These are phyloP conservation scores for Vitellaria paradoxa DNA, from an alignment of 179 eudicot species.

Conservation along the genomic window DNA sequence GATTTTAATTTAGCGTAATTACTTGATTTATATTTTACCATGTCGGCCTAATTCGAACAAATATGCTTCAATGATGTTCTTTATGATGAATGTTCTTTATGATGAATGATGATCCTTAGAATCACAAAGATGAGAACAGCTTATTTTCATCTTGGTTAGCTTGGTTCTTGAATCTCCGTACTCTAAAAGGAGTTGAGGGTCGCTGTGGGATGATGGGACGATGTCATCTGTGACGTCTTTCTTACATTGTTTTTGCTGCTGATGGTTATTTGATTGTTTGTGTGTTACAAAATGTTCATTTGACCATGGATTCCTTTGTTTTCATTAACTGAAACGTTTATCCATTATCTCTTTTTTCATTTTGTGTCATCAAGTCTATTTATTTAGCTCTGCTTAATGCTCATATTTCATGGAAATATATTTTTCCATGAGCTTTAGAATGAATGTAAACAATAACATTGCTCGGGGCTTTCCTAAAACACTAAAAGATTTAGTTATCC, in stretches of 20 bases:
- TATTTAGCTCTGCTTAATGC: neutral
- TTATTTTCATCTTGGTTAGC: neutral
- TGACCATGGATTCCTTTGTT: neutral
- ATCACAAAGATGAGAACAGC: constrained; percentile 3
- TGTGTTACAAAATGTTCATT: neutral
- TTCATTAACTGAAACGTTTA: neutral
- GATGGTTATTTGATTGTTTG: neutral
- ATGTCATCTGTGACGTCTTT: neutral
- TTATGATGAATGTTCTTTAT: neutral
- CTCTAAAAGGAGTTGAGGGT: neutral
- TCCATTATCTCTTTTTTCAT: neutral
- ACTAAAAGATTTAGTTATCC: neutral
- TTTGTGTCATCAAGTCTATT: neutral
- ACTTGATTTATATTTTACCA: neutral
- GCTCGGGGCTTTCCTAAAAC: neutral
- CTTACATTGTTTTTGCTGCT: neutral
- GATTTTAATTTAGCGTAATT: neutral
- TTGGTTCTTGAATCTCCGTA: neutral
- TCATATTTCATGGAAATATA: neutral
- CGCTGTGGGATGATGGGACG: neutral
- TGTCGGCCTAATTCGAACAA: constrained; percentile 8
- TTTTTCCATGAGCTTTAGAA: neutral
- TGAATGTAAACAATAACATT: neutral
- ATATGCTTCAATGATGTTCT: neutral
- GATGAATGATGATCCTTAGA: neutral